Base-by-base conservation (phyloP, 495 filamentous ascomycete genomes). In the Daldinia concentrica region DNA sequence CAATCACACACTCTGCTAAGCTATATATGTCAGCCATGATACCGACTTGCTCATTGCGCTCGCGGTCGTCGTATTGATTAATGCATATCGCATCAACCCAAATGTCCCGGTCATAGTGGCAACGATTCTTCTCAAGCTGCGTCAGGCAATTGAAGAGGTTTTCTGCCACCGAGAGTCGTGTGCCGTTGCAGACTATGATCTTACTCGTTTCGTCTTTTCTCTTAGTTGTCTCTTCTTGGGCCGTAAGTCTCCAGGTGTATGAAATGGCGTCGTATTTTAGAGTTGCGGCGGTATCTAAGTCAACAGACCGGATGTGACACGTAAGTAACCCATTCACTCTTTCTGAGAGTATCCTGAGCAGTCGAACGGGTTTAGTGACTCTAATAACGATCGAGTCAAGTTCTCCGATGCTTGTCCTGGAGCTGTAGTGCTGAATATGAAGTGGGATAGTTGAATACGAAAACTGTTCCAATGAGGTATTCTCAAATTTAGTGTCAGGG, bases 41-140 rank as follows among this genome's bases (percentile, higher is more conserved):
- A 41, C 60, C 57, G 54, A 77, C 76, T 27, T 77, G 76, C 17
- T 72, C 24, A 19, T 34, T 29, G n/a, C 70, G 68, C 41, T 77
- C 76, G n/a, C 22, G 19, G 5, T 59, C n/a, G 34, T 76, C 51
- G 26, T 64, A 34, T 54, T 77, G 76, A 37, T 76, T 71, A 30
- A 77, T 68, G 36, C 73, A 75, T 60, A 77, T 73, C 17, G 73
- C 75, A 58, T 77, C 75, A 30, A 74, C 54, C 75, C 75, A 77
- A 24, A 76, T 30, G 24, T 63, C 37, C 19, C 48, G 55, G 24
- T 37, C 15, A 41, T 63, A 30, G 4, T 63, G 17, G 5, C 14
- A 11, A 6, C 50, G 26, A 17, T 57, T n/a, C 24, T 39, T 29
- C 32, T 66, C 57, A 17, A 77, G 68, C 15, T 74, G 72, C 19